Base-by-base conservation (phyloP, 306 rosid species). In the Cotoneaster glaucophyllus region DNA sequence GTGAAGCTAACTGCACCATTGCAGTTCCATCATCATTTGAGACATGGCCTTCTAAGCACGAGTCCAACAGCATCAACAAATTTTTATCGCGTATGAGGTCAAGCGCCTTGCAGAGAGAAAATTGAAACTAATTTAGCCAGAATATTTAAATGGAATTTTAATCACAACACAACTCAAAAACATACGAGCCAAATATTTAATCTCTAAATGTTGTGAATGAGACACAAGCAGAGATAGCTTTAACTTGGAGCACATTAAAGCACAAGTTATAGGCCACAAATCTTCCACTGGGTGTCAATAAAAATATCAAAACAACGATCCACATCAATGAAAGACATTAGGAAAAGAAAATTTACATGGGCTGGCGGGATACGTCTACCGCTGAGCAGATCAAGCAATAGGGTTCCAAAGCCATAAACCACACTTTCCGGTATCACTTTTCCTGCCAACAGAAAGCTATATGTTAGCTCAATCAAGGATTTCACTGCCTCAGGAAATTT, bases 321-420 rank as follows among this genome's bases (percentile, higher is more conserved):
- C 70, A 67, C 61, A 14, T 56, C 14, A 56, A 56, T 8, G 24
- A 82, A 65, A 53, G 56, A 79, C 54, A 26, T 59, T 74, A 48
- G 25, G 69, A 45, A 79, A 25, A 58, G 64, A 70, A 74, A 53
- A 67, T 56, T 63, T 89, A 93, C 98, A 84, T 90, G 98, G 80
- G 95, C 89, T 0, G 97, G 98, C 10, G 98, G 98, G 52, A 93
- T 93, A 82, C 91, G 98, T 82, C 89, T 93, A 80, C 98, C 95
- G 69, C 98, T 93, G 77, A 93, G 85, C 71, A 93, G 98, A 87
- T 90, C 98, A 7, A 93, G 98, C 88, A 90, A 80, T 29, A 93
- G 90, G 75, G 97, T 93, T 41, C 98, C 98, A 70, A 93, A 93
- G 85, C 93, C 88, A 84, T 89, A 89, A 65, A 93, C 82, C 72